These are phyloP conservation scores for Suhomyces taliae DNA, from an alignment of 1,139 yeast genomes.

Conservation along the genomic window DNA sequence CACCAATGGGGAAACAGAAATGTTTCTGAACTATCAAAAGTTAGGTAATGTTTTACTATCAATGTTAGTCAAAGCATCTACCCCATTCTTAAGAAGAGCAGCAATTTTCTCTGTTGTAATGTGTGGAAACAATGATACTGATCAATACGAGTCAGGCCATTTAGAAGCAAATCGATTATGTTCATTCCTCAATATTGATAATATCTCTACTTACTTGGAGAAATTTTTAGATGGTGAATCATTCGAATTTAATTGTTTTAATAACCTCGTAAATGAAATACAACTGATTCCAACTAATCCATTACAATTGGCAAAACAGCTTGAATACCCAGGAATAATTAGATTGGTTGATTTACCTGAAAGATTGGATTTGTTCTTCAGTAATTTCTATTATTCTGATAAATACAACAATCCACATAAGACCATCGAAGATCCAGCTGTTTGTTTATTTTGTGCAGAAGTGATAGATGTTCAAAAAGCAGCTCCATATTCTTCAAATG, in stretches of 20 bases:
- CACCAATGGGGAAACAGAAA: background rate
- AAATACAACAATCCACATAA: conserved; percentile 40
- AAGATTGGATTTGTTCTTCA: conserved; percentile 70
- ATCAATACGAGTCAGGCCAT: conserved; percentile 19
- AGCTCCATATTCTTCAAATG: conserved; percentile 51
- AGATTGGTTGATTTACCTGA: conserved; percentile 60
- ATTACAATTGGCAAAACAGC: conserved; percentile 17
- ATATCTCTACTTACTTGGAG: conserved; percentile 14
- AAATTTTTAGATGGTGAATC: conserved; percentile 5
- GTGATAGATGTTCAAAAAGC: conserved; percentile 65
- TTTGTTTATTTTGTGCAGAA: conserved; percentile 81
- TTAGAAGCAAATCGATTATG: conserved; percentile 61
- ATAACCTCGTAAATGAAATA: conserved; percentile 4
- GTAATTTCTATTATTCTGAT: conserved; percentile 52
- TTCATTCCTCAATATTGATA: conserved; percentile 52
- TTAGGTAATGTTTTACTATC: conserved; percentile 48
- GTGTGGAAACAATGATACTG: conserved; percentile 55
- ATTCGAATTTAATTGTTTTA: conserved; percentile 21
- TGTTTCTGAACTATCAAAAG: conserved; percentile 11
- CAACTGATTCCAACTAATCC: background rate
- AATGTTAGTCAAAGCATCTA: conserved; percentile 54
- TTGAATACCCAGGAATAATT: conserved; percentile 71
- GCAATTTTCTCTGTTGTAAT: conserved; percentile 59
- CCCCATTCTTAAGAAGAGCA: conserved; percentile 69
- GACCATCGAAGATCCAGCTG: conserved; percentile 72